Base-by-base conservation (phyloP, 331 rosid species). In the Malus hybrid region DNA sequence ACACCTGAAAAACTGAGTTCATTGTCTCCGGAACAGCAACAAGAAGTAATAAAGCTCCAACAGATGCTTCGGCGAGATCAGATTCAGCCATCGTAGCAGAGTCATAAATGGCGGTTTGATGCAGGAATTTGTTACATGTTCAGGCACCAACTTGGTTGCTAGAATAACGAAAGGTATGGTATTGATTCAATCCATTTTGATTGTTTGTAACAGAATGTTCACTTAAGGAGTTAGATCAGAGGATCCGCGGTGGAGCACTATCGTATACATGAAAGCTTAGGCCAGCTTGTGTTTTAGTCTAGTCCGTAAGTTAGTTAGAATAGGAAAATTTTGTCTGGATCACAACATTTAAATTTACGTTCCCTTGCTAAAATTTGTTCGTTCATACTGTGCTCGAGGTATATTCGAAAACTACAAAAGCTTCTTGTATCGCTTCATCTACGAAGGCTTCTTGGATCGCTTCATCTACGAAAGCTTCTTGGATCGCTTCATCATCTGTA, bases 1-100 rank as follows among this genome's bases (percentile, higher is more conserved):
- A n/a, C 97, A 13, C 99, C 99, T 3, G 99, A 95, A 82, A 94
- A 95, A 19, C 78, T 95, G 77, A 89, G 90, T 75, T 89, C 87
- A 60, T 75, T 95, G 82, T 88, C 99, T 15, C 93, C 88, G 5
- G 99, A 88, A 64, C 99, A 92, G 86, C 91, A 87, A 57, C 91
- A 87, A 75, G 87, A 95, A 89, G 97, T 95, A 68, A 77, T 95
- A 79, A 93, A 92, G 77, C 99, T 95, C 73, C 99, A 92, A 84
- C 85, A 84, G 84, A 82, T 86, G 73, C 89, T 95, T 72, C 95
- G 96, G 75, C 84, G 77, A 68, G 93, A 90, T 67, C 93, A 92
- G 77, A 82, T 80, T 58, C 89, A 88, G 73, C 84, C 87, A 36
- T 87, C 91, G 42, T 90, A 86, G 87, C 66, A 57, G 75, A 36